phyloP scores from a whole-genome alignment of 768 basidiomycete species.

The Agaricus blazei region DNA sequence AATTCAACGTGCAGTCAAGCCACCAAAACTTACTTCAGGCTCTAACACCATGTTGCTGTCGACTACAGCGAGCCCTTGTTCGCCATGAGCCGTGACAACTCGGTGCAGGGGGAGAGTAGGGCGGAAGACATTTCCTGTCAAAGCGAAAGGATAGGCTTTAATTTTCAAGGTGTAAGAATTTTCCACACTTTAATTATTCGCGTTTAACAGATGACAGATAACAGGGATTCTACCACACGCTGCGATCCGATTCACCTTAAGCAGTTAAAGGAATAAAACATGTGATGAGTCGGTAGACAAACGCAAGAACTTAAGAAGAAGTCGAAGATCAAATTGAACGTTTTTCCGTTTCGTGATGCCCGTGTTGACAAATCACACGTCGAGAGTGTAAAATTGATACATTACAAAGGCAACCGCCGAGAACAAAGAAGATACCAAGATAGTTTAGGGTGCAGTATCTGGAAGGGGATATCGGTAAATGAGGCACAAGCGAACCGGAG shows the following conservation, averaged over 20 bases:
- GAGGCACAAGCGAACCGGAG: background rate
- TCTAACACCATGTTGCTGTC: conserved; percentile 27
- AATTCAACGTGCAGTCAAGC: background rate
- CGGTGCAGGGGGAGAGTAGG: conserved; percentile 37
- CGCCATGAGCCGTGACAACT: conserved; percentile 46
- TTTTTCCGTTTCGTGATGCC: conserved; percentile 3
- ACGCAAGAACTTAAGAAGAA: background rate
- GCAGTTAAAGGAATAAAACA: background rate
- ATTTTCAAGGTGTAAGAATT: background rate
- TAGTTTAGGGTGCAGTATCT: conserved; percentile 38
- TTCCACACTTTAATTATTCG: conserved; percentile 2
- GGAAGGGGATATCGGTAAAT: background rate
- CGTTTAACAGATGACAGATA: conserved; percentile 4
- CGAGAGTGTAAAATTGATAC: conserved; percentile 1
- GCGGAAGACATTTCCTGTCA: conserved; percentile 15
- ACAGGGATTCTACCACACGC: conserved; percentile 2
- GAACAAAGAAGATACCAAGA: background rate
- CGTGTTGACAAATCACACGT: background rate
- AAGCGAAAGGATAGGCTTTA: conserved; percentile 3
- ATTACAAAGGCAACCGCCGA: conserved; percentile 7
- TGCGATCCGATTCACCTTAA: background rate
- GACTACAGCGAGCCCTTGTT: conserved; percentile 34
- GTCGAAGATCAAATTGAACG: conserved; percentile 1
- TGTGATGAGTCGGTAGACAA: conserved; percentile 6
- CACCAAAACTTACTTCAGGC: conserved; percentile 21